A percentile compares a stretch with the other conserved stretches of the same genome.
These are phyloP conservation scores for Boletus coccyginus DNA, from an alignment of 768 basidiomycete genomes.

Conservation along the genomic window DNA sequence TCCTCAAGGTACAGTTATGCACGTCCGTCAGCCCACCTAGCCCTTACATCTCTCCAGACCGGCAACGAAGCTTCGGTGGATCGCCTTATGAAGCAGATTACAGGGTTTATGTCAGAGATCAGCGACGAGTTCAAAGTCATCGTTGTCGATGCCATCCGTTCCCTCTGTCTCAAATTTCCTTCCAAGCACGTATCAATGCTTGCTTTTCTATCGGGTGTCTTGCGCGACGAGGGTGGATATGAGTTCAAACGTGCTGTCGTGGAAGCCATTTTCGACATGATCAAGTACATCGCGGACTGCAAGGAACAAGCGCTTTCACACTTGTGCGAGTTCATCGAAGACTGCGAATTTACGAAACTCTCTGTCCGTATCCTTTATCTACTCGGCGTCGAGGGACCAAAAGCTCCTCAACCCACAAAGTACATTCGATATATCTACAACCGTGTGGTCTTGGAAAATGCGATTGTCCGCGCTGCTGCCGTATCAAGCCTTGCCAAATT, in stretches of 20 bases:
- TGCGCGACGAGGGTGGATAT: slow-evolving; percentile 98
- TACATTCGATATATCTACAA: slow-evolving; percentile 99
- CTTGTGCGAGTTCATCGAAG: slow-evolving; percentile 99
- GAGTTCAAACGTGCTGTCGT: slow-evolving; percentile 99
- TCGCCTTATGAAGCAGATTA: slow-evolving; percentile 98
- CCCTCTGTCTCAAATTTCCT: slow-evolving; percentile 98
- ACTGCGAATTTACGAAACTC: slow-evolving; percentile 99
- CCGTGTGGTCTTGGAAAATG: slow-evolving; percentile 97
- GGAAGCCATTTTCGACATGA: slow-evolving; percentile 99
- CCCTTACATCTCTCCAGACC: slow-evolving; percentile 53
- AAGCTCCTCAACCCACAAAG: slow-evolving; percentile 94
- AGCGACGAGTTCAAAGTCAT: slow-evolving; percentile 99
- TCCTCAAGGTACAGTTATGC: slow-evolving; percentile 71
- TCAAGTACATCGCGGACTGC: slow-evolving; percentile 93
- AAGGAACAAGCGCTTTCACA: slow-evolving; percentile 98
- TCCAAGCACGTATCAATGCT: slow-evolving; percentile 97
- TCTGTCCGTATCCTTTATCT: slow-evolving; percentile 96
- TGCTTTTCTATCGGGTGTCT: slow-evolving; percentile 91
- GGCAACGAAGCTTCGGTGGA: slow-evolving; percentile 99
- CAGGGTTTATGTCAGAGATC: slow-evolving; percentile 98
- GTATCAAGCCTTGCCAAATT: slow-evolving; percentile 96
- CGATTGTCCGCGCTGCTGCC: slow-evolving; percentile 95
- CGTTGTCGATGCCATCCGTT: slow-evolving; percentile 97
- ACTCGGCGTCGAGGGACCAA: slow-evolving; percentile 94
- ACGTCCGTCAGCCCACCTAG: background rate